Conservation (phyloP, 2,329 filamentous ascomycete genomes). For the Fusarium temperatum region DNA sequence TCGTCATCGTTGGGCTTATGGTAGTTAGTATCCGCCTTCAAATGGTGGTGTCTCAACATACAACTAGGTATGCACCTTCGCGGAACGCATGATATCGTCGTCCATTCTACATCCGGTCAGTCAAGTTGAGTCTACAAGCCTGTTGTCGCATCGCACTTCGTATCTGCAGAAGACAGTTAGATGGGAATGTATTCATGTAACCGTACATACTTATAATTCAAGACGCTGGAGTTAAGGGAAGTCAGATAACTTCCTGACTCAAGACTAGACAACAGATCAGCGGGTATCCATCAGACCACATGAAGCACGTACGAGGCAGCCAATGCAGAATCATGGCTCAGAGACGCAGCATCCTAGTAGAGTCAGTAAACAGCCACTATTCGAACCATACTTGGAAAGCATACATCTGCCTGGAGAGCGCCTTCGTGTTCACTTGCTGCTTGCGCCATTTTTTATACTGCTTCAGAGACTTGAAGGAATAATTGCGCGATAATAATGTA, state of each 20-base stretch:
- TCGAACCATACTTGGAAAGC: accelerated
- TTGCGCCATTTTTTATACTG: not conserved
- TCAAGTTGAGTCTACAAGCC: too few relatives aligned
- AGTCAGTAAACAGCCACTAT: not conserved
- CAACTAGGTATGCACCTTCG: conserved; percentile 6
- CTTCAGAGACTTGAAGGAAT: too few relatives aligned
- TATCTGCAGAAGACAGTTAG: too few relatives aligned
- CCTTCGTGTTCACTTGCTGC: not conserved
- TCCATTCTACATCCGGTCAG: not conserved
- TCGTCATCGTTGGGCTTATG: conserved; percentile 23
- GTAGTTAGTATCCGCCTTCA: too few relatives aligned
- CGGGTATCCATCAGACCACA: accelerated
- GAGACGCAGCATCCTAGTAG: not conserved
- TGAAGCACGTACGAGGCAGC: not conserved
- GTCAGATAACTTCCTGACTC: conserved; percentile 1
- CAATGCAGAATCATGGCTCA: not conserved
- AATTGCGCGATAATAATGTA: not conserved
- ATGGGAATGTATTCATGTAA: too few relatives aligned
- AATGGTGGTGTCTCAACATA: too few relatives aligned
- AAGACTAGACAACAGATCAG: not conserved
- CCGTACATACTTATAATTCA: conserved; percentile 25
- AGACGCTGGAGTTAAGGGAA: not conserved
- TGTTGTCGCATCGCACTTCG: too few relatives aligned
- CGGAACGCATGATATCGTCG: conserved; percentile 19
- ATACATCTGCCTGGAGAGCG: conserved; percentile 5